A percentile compares a stretch with the other conserved stretches of the same genome.
These are phyloP conservation scores for Fusarium circinatum DNA, from an alignment of 2,329 filamentous ascomycete genomes.

Conservation along the genomic window DNA sequence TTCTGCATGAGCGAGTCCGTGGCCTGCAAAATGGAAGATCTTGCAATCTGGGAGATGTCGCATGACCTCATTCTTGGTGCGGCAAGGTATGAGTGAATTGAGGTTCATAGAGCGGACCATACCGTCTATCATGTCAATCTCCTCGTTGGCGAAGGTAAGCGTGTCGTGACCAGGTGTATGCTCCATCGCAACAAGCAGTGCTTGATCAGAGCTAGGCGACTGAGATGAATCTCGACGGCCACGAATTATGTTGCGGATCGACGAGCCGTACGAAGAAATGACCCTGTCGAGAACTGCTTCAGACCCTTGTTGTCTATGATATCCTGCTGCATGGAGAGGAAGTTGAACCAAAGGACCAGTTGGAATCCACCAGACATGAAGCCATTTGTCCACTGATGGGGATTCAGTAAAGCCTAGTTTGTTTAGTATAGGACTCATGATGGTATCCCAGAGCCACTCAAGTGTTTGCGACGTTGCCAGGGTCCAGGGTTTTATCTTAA, in stretches of 20 bases:
- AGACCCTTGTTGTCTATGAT: background rate
- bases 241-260: background rate
- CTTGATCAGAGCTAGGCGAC: background rate
- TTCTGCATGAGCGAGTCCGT: background rate
- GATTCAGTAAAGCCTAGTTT: background rate
- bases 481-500: background rate
- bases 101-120: background rate
- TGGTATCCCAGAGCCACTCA: background rate
- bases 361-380: background rate
- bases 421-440: background rate
- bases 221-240: background rate
- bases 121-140: background rate
- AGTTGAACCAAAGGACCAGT: background rate
- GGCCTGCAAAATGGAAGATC: constrained; percentile 7
- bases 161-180: background rate
- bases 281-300: fast-evolving
- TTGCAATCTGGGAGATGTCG: background rate
- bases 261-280: background rate
- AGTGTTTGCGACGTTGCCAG: background rate
- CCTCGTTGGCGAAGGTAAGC: background rate
- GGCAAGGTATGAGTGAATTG: fast-evolving
- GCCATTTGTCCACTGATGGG: fast-evolving
- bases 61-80: background rate
- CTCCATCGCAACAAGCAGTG: background rate
- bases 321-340: background rate